Evolutionary conservation across 2,329 filamentous ascomycete genomes (phyloP).

Genomic region (Stagonosporopsis vannaccii): DNA sequence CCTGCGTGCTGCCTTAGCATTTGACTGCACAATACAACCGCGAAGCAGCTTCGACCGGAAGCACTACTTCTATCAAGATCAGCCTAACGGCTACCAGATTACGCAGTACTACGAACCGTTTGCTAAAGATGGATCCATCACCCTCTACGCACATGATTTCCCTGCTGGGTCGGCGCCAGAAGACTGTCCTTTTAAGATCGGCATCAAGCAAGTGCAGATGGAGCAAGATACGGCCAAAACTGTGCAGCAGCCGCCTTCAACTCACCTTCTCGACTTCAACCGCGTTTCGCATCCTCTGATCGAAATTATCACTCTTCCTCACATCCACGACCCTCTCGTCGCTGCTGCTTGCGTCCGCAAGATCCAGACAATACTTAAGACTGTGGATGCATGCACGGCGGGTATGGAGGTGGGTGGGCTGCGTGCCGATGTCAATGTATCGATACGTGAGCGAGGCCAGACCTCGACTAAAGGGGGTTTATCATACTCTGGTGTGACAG

Average conservation of each 20-base stretch:
- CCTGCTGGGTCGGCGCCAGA: constrained; percentile 72
- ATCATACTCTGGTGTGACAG: constrained; percentile 64
- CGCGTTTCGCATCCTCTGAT: constrained; percentile 89
- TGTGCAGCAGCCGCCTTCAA: constrained; percentile 74
- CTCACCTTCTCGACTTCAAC: constrained; percentile 90
- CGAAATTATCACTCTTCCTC: constrained; percentile 91
- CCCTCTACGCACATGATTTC: constrained; percentile 72
- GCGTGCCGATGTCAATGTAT: constrained; percentile 94
- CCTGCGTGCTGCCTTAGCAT: constrained; percentile 83
- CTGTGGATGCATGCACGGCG: constrained; percentile 83
- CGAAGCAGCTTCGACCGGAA: constrained; percentile 91
- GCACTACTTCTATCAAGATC: constrained; percentile 99
- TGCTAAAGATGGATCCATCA: constrained; percentile 74
- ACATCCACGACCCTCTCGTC: constrained; percentile 85
- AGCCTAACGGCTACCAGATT: constrained; percentile 95
- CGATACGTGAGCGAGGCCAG: constrained; percentile 66
- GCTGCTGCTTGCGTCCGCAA: constrained; percentile 90
- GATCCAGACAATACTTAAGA: constrained; percentile 78
- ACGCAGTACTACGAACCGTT: constrained; percentile 89
- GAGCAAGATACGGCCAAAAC: constrained; percentile 99
- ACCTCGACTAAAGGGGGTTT: constrained; percentile 40
- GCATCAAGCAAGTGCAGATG: constrained; percentile 93
- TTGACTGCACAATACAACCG: constrained; percentile 79
- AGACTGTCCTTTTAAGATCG: constrained; percentile 75
- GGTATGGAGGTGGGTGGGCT: constrained; percentile 95